phyloP scores from a whole-genome alignment of 179 eudicot species.

The Spergularia azorica region DNA sequence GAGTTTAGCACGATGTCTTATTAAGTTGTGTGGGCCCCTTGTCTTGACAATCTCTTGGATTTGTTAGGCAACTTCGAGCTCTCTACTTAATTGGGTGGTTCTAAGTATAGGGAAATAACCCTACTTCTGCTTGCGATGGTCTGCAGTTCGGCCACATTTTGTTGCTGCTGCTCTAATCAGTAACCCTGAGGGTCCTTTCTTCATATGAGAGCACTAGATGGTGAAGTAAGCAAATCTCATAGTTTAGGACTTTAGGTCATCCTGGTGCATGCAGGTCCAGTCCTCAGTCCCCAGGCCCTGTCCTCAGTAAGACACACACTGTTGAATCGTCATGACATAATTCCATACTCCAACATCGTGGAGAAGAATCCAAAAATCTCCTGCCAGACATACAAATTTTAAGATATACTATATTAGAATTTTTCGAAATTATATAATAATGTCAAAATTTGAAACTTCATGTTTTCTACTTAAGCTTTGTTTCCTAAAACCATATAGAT shows the following conservation, averaged over 20 bases:
- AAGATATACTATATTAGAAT: background rate
- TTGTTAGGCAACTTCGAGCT: background rate
- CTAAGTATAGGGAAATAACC: background rate
- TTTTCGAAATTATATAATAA: no score
- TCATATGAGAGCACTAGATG: background rate
- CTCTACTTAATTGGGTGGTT: conserved; percentile 8
- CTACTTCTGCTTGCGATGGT: conserved; percentile 2
- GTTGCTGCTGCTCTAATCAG: conserved; percentile 2
- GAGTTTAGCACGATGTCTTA: background rate
- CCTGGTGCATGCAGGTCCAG: background rate
- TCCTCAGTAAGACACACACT: background rate
- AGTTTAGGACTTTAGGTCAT: background rate
- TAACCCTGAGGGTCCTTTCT: background rate
- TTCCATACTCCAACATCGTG: background rate
- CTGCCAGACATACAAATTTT: background rate
- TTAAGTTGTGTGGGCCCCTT: conserved; percentile 3
- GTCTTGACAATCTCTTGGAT: background rate
- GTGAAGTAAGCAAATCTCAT: background rate
- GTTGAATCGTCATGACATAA: background rate
- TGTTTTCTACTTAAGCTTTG: no score
- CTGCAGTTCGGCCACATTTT: background rate
- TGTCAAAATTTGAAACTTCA: no score
- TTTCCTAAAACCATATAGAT: background rate
- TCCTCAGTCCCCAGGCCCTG: background rate
- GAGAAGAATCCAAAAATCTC: background rate